phyloP scores from a whole-genome alignment of 805 yeast species.

The Lipomyces lipofer region DNA sequence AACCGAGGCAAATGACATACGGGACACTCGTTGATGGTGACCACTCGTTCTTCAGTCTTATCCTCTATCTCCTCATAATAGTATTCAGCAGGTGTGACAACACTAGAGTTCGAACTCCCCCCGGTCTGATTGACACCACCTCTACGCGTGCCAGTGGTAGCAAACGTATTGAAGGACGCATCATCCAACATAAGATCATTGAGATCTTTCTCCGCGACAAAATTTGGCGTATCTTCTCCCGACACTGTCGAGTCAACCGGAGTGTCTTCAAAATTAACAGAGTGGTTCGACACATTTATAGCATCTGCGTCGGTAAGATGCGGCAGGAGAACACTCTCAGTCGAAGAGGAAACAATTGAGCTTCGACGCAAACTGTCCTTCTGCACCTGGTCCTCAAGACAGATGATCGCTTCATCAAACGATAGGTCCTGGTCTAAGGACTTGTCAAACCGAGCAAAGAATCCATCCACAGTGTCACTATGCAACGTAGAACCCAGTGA shows the following conservation, averaged over 20 bases:
- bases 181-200: background rate
- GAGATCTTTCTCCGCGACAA: background rate
- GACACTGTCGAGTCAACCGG: too few relatives aligned
- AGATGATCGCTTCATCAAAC: conserved; percentile 54
- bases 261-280: too few relatives aligned
- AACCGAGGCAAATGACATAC: conserved; percentile 66
- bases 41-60: conserved; percentile 44
- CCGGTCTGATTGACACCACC: background rate
- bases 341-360: background rate
- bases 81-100: background rate
- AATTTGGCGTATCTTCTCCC: background rate
- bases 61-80: conserved; percentile 16
- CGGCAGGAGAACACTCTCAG: background rate
- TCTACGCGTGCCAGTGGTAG: background rate
- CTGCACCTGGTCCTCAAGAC: conserved; percentile 48
- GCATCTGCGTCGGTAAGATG: background rate
- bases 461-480: conserved; percentile 36
- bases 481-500: conserved; percentile 56
- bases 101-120: background rate
- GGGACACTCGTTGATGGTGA: conserved; percentile 75
- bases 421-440: conserved; percentile 47
- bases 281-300: too few relatives aligned
- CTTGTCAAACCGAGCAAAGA: conserved; percentile 35
- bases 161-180: background rate
- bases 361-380: conserved; percentile 25